phyloP scores from a whole-genome alignment of 2,329 filamentous ascomycete species.

The Graphilbum fragrans region DNA sequence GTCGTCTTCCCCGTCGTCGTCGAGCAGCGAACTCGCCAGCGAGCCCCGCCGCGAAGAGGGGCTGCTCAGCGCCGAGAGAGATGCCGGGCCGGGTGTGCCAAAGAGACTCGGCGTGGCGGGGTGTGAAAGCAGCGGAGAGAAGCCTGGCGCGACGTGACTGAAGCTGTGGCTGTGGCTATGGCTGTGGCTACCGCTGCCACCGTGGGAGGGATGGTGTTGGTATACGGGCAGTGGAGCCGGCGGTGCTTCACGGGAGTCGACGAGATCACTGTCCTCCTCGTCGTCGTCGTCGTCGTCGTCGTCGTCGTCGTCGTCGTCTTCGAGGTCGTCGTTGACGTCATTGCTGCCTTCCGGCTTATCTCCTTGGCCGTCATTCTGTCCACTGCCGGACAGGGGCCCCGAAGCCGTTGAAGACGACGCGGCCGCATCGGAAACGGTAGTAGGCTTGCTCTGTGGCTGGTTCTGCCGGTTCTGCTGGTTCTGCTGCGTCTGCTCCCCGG shows the following conservation, averaged over 20 bases:
- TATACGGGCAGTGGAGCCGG: background rate
- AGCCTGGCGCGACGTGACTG: background rate
- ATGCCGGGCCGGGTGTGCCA: slow-evolving; percentile 23
- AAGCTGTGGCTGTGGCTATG: slow-evolving; percentile 8
- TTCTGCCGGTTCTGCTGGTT: background rate
- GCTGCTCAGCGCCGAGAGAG: slow-evolving; percentile 28
- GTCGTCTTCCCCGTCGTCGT: slow-evolving; percentile 33
- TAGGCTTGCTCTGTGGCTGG: background rate
- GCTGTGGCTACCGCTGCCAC: background rate
- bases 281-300: background rate
- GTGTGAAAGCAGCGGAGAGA: slow-evolving; percentile 19
- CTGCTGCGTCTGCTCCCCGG: background rate
- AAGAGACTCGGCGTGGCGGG: slow-evolving; percentile 30
- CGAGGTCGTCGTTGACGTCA: background rate
- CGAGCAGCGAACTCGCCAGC: slow-evolving; percentile 32
- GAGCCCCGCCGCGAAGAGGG: slow-evolving; percentile 38
- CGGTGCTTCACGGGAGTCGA: too few relatives aligned
- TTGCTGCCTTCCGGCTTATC: too few relatives aligned
- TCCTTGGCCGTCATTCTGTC: too few relatives aligned
- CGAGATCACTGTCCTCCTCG: background rate
- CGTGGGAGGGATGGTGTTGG: background rate
- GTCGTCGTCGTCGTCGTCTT: background rate
- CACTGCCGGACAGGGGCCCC: too few relatives aligned
- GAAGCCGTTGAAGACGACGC: background rate
- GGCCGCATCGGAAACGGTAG: background rate